These are phyloP conservation scores for Trypanosoma cruzi DNA, from an alignment of 208 protist genomes.

Conservation along the genomic window DNA sequence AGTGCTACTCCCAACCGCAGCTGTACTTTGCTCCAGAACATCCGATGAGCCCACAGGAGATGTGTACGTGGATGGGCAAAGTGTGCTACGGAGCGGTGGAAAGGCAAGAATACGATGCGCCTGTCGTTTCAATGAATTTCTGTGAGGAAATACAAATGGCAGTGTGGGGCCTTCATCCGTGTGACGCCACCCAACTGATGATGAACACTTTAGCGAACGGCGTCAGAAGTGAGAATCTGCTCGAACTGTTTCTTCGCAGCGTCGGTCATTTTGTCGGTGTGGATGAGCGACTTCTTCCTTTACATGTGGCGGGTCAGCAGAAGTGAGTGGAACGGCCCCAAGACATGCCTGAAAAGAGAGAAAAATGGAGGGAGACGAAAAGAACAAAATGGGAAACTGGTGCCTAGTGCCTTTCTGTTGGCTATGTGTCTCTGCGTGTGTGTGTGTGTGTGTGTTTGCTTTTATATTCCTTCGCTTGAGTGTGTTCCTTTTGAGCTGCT, in stretches of 20 bases:
- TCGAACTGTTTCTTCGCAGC: constrained; percentile 45
- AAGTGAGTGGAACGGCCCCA: neutral
- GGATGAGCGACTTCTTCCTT: constrained; percentile 20
- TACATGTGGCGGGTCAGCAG: neutral
- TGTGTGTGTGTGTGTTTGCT: neutral
- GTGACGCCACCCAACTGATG: constrained; percentile 53
- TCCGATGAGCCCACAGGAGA: constrained; percentile 18
- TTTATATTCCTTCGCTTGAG: neutral
- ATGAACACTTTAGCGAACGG: constrained; percentile 22
- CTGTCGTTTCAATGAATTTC: constrained; percentile 35
- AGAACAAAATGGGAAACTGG: neutral
- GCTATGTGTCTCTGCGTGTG: neutral
- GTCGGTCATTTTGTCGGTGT: constrained; percentile 37
- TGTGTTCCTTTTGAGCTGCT: constrained; percentile 7
- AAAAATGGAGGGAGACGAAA: neutral
- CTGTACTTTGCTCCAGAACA: constrained; percentile 41
- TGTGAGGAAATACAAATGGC: constrained; percentile 46
- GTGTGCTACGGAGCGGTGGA: constrained; percentile 20
- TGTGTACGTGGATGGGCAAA: constrained; percentile 25
- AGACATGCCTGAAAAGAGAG: no score
- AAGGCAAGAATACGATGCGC: constrained; percentile 11
- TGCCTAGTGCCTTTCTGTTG: neutral
- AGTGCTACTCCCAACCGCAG: constrained; percentile 43
- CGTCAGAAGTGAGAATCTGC: constrained; percentile 24
- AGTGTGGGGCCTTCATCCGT: constrained; percentile 61